Base-by-base conservation (phyloP, 1,139 yeast genomes). In the Debaryomyces psychrophilus region DNA sequence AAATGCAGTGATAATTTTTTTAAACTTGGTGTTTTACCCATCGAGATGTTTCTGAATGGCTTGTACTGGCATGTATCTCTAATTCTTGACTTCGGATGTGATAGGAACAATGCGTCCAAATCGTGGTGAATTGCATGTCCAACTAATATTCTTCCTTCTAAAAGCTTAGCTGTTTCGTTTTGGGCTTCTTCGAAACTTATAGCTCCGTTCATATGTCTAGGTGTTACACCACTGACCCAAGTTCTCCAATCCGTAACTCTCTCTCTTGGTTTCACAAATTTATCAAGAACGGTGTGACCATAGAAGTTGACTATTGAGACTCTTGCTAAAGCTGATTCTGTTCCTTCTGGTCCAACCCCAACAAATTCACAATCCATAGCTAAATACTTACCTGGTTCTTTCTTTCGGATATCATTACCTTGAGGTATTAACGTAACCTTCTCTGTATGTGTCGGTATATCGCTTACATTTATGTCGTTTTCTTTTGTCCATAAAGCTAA, bases 321-420 rank as follows among this genome's bases (percentile, higher is more conserved):
- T 54, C 98, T 76, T 0, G 97, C 97, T 26, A 92, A 71, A 1
- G 85, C 92, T 4, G 92, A 84, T 38, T 76, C 79, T 29, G 60
- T 57, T 6, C 95, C 95, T 17, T 82, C 83, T 1, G 78, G 80
- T 0, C 97, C 97, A 0, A 87, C 84, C 5, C 97, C 97, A 1
- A 92, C 97, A 72, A 92, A 90, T 59, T 92, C 98, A 71, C 97
- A 90, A 67, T 92, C 98, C 49, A 92, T 79, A 0, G 97, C 90
- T 6, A 92, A 56, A 55, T 79, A 90, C 56, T 79, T 85, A 0
- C 97, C 97, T 1, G 81, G 73, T 42, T 73, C 77, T 41, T 45
- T 54, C 48, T 71, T 72, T 27, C 67, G 57, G 26, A 51, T 41
- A 28, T 59, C 60, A 15, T 48, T 51, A 23, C 46, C 49, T 12